Evolutionary conservation across 768 basidiomycete genomes (phyloP).

Genomic region (Pleurotus tuber-regium): DNA sequence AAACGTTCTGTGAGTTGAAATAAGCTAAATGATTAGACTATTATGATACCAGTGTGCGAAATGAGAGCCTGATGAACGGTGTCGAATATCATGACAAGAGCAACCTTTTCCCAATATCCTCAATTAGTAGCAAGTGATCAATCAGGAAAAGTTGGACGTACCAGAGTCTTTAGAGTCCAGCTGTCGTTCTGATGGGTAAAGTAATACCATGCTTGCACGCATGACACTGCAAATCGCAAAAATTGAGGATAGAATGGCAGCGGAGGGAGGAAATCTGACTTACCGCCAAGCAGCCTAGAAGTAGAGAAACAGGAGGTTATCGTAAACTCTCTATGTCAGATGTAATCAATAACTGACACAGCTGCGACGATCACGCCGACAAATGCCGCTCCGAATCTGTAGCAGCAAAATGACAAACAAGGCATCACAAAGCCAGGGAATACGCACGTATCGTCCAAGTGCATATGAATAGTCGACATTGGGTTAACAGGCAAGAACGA

Average conservation of each 20-base stretch:
- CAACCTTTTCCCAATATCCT: constrained; percentile 29
- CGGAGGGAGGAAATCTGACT: not conserved
- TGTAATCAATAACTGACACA: constrained; percentile 5
- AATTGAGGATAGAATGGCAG: constrained; percentile 14
- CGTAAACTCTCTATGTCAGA: not conserved
- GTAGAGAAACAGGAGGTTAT: not conserved
- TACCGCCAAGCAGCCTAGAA: constrained; percentile 13
- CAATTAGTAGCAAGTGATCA: not conserved
- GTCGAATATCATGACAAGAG: constrained; percentile 39
- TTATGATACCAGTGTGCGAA: constrained; percentile 41
- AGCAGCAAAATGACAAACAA: not conserved
- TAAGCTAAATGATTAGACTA: constrained; percentile 17
- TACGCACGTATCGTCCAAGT: constrained; percentile 1
- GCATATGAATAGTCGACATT: not conserved
- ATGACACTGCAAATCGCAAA: constrained; percentile 41
- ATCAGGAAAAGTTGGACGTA: constrained; percentile 17
- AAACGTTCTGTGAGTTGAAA: not conserved
- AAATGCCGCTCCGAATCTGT: constrained; percentile 43
- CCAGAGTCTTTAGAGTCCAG: constrained; percentile 39
- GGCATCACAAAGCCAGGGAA: not conserved
- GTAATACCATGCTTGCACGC: constrained; percentile 48
- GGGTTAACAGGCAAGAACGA: not conserved
- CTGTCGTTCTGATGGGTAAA: constrained; percentile 39
- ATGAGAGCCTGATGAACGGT: constrained; percentile 47
- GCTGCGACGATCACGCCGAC: constrained; percentile 36